Evolutionary conservation across 768 basidiomycete genomes (phyloP).

Genomic region (Cystobasidium onofrii): DNA sequence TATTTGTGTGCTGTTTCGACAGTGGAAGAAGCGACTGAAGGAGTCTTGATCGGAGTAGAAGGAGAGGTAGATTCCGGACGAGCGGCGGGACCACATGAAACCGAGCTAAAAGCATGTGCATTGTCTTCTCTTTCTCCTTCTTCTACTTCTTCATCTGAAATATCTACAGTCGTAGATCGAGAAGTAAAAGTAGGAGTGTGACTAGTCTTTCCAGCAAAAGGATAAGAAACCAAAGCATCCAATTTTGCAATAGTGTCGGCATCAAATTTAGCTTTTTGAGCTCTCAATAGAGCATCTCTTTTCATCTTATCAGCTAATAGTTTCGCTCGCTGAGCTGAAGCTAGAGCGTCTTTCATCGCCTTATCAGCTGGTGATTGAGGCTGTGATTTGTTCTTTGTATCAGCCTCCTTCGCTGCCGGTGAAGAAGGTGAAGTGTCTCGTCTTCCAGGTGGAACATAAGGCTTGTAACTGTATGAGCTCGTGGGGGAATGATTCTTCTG

Average conservation of each 20-base stretch:
- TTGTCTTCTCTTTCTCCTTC: neutral
- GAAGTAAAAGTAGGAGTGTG: neutral
- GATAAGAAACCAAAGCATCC: neutral
- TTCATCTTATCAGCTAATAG: neutral
- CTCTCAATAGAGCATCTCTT: neutral
- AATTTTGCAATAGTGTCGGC: neutral
- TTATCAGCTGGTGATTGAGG: neutral
- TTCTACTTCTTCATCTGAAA: neutral
- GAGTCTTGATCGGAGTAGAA: neutral
- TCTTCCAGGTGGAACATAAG: neutral
- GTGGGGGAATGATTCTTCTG: neutral
- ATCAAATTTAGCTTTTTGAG: neutral
- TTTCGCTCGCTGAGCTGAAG: neutral
- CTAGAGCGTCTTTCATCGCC: neutral
- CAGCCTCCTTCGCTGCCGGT: neutral
- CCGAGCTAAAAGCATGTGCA: neutral
- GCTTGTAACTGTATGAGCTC: neutral
- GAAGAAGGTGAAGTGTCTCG: neutral
- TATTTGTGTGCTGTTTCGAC: neutral
- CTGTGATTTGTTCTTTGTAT: too few species aligned
- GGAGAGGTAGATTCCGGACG: neutral
- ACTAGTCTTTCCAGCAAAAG: neutral
- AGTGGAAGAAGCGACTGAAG: neutral
- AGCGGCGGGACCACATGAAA: neutral
- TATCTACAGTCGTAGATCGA: neutral